Evolutionary conservation across 2,329 filamentous ascomycete species (phyloP).

Genomic region (Aspergillus hiratsukae): DNA sequence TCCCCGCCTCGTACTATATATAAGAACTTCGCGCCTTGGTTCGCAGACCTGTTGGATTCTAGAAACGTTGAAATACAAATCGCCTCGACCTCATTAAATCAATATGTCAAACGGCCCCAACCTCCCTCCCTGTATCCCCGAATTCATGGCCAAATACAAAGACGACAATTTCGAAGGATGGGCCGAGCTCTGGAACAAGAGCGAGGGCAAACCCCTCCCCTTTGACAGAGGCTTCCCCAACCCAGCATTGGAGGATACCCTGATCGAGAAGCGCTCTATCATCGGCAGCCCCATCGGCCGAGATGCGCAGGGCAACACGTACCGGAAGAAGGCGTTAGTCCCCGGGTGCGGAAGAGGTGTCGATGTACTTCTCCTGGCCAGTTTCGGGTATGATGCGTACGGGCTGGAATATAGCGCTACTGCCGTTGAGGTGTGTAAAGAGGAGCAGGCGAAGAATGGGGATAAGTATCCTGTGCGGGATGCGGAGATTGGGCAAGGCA

Average conservation of each 20-base stretch:
- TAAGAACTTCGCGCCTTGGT: not conserved
- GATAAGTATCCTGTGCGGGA: slow-evolving; percentile 35
- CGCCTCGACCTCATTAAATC: not conserved
- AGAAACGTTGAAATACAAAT: not conserved
- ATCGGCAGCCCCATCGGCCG: slow-evolving; percentile 32
- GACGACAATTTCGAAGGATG: slow-evolving; percentile 46
- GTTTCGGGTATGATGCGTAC: slow-evolving; percentile 70
- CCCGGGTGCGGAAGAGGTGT: slow-evolving; percentile 80
- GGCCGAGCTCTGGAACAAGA: slow-evolving; percentile 54
- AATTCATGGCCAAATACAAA: slow-evolving; percentile 41
- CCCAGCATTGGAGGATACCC: slow-evolving; percentile 54
- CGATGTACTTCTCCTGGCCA: slow-evolving; percentile 70
- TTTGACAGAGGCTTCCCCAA: slow-evolving; percentile 59
- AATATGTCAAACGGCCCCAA: slow-evolving; percentile 6
- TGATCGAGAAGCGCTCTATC: slow-evolving; percentile 37
- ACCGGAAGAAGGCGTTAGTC: slow-evolving; percentile 60
- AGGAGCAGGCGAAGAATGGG: slow-evolving; percentile 30
- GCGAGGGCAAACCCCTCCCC: slow-evolving; percentile 45
- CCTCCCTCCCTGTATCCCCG: slow-evolving; percentile 23
- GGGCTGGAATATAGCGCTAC: slow-evolving; percentile 64
- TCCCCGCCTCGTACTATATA: not conserved
- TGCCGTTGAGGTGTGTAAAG: slow-evolving; percentile 40
- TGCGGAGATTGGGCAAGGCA: slow-evolving; percentile 32
- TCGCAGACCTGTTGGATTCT: not conserved
- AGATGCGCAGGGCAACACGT: slow-evolving; percentile 17